Percentiles rank a stretch among this genome's conserved stretches.
Evolutionary conservation across 106 monocot genomes (phyloP).

Genomic region (Chionographis japonica): DNA sequence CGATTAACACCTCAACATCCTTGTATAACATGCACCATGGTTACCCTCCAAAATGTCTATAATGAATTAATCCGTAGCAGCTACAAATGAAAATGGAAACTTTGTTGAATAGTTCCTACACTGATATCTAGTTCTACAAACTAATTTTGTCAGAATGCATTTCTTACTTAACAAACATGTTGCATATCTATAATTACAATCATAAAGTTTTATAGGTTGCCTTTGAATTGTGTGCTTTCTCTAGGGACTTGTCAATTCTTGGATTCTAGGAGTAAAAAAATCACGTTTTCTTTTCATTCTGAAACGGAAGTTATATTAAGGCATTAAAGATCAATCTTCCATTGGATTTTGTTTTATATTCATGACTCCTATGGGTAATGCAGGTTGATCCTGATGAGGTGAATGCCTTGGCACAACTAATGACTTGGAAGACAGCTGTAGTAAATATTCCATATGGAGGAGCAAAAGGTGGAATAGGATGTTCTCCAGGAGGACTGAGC

Average conservation of each 20-base stretch:
- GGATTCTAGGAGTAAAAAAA: background rate
- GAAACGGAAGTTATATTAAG: background rate
- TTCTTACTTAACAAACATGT: background rate
- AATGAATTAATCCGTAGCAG: too few relatives aligned
- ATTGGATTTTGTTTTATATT: background rate
- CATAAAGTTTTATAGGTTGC: too few relatives aligned
- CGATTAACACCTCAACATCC: too few relatives aligned
- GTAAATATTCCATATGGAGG: constrained; percentile 96
- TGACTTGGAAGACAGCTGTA: constrained; percentile 98
- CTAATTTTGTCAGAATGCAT: too few relatives aligned
- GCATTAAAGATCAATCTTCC: background rate
- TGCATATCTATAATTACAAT: background rate
- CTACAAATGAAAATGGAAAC: too few relatives aligned
- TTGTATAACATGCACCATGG: too few relatives aligned
- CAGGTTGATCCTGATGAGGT: constrained; percentile 98
- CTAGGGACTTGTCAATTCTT: too few relatives aligned
- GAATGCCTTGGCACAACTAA: constrained; percentile 87
- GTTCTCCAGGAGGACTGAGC: constrained; percentile 73
- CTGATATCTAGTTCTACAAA: too few relatives aligned
- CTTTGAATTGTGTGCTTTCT: too few relatives aligned
- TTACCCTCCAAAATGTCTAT: too few relatives aligned
- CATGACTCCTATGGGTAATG: background rate
- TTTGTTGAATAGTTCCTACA: too few relatives aligned
- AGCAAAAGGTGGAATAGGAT: constrained; percentile 93
- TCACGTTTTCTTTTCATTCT: background rate